These are phyloP conservation scores for Knoxdaviesia proteae DNA, from an alignment of 2,329 filamentous ascomycete genomes.

Conservation along the genomic window DNA sequence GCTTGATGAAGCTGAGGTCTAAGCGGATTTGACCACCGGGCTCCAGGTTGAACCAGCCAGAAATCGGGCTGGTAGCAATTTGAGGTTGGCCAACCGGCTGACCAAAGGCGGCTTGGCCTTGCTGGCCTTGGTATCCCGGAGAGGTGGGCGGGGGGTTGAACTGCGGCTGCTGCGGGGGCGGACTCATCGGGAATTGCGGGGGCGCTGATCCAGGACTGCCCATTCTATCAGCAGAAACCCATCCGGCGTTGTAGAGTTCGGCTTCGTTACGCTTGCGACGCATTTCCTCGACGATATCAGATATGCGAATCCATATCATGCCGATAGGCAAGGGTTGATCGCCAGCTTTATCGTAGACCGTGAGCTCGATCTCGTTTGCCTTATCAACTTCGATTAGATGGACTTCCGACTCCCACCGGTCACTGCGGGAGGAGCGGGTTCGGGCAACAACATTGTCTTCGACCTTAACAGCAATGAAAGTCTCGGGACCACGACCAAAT, in stretches of 20 bases:
- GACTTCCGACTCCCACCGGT: constrained; percentile 79
- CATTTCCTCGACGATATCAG: constrained; percentile 94
- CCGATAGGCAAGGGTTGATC: constrained; percentile 85
- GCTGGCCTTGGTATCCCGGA: constrained; percentile 14
- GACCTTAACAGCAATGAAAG: constrained; percentile 89
- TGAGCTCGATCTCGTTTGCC: constrained; percentile 94
- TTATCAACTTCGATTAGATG: constrained; percentile 93
- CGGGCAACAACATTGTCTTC: constrained; percentile 82
- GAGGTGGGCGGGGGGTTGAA: constrained; percentile 11
- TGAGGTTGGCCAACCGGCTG: constrained; percentile 19
- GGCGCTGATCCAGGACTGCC: constrained; percentile 31
- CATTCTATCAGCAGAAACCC: constrained; percentile 96
- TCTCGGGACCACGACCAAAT: constrained; percentile 82
- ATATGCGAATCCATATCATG: constrained; percentile 89
- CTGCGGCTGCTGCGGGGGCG: constrained; percentile 18
- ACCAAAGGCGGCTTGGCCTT: constrained; percentile 8
- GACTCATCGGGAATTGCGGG: constrained; percentile 37
- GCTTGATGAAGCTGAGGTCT: constrained; percentile 79
- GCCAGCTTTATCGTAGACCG: constrained; percentile 85
- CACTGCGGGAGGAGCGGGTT: constrained; percentile 66
- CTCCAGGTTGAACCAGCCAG: constrained; percentile 93
- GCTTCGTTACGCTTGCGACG: constrained; percentile 92
- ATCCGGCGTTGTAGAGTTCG: constrained; percentile 82
- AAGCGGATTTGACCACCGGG: constrained; percentile 84
- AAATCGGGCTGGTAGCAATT: constrained; percentile 43